phyloP scores from a whole-genome alignment of 2,329 filamentous ascomycete genomes.

The Mycocentrospora acerina region DNA sequence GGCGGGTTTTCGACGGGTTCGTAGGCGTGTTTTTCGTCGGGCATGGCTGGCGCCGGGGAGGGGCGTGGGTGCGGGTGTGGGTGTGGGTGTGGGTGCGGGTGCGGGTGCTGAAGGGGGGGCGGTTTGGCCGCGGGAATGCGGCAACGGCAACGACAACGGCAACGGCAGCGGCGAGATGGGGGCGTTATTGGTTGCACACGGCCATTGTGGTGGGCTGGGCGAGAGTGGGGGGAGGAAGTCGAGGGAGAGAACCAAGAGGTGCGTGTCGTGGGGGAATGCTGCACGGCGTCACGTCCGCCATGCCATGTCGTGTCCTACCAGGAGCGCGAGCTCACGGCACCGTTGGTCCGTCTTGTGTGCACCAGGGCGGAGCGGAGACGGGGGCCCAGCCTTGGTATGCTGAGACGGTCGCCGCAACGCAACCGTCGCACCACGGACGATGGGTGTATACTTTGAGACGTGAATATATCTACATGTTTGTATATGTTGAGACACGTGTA shows the following conservation, averaged over 20 bases:
- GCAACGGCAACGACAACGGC: not conserved
- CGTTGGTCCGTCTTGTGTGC: slow-evolving; percentile 13
- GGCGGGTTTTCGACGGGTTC: slow-evolving; percentile 58
- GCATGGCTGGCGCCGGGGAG: slow-evolving; percentile 34
- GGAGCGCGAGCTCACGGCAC: too few relatives aligned
- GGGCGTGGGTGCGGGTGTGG: slow-evolving; percentile 12
- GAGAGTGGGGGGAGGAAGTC: slow-evolving; percentile 8
- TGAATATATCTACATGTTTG: too few relatives aligned
- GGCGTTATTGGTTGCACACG: slow-evolving; percentile 26
- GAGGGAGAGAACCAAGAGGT: not conserved
- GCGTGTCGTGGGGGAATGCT: not conserved
- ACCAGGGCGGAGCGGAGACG: slow-evolving; percentile 16
- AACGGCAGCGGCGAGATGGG: not conserved
- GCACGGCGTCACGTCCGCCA: too few relatives aligned
- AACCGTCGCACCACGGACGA: slow-evolving; percentile 3
- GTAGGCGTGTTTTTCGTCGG: slow-evolving; percentile 44
- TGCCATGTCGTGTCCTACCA: too few relatives aligned
- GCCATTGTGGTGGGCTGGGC: slow-evolving; percentile 24
- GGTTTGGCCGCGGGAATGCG: slow-evolving; percentile 2
- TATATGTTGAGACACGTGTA: too few relatives aligned
- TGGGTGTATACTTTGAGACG: too few relatives aligned
- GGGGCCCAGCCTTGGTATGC: slow-evolving; percentile 11
- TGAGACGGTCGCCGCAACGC: not conserved
- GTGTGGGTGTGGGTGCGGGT: slow-evolving; percentile 7
- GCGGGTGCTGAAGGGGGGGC: slow-evolving; percentile 5